Conservation (phyloP, 768 basidiomycete species). For the Boletellus sp. region DNA sequence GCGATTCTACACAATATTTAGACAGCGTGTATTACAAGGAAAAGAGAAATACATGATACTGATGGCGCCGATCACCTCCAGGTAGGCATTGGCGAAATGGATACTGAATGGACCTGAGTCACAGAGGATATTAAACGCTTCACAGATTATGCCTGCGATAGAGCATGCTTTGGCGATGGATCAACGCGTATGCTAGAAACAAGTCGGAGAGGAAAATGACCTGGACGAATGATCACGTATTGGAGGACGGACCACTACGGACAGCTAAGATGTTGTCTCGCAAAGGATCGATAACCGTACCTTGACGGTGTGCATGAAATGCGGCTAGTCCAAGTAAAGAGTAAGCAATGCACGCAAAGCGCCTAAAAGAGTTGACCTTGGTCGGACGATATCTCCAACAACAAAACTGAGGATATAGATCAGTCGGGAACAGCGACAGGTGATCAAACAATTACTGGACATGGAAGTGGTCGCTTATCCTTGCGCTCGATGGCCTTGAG, state of each 20-base stretch:
- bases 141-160: slow-evolving; percentile 75
- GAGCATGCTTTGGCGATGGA: slow-evolving; percentile 32
- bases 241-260: slow-evolving; percentile 81
- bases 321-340: slow-evolving; percentile 42
- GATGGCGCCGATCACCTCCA: slow-evolving; percentile 70
- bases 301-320: slow-evolving; percentile 89
- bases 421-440: neutral
- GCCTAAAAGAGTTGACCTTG: slow-evolving; percentile 43
- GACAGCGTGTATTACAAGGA: neutral
- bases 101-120: slow-evolving; percentile 54
- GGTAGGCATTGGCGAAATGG: slow-evolving; percentile 64
- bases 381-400: slow-evolving; percentile 80
- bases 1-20: slow-evolving; percentile 53
- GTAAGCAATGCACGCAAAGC: slow-evolving; percentile 5
- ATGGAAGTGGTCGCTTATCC: slow-evolving; percentile 68
- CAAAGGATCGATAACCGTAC: slow-evolving; percentile 35
- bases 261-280: neutral
- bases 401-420: slow-evolving; percentile 52
- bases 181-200: slow-evolving; percentile 3
- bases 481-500: slow-evolving; percentile 71
- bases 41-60: slow-evolving; percentile 65
- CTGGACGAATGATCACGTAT: slow-evolving; percentile 73
- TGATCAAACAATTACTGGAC: slow-evolving; percentile 47
- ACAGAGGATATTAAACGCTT: slow-evolving; percentile 68
- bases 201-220: slow-evolving; percentile 19